Base-by-base conservation (phyloP, 164 flowering plant genomes). In the Annona squamosa region DNA sequence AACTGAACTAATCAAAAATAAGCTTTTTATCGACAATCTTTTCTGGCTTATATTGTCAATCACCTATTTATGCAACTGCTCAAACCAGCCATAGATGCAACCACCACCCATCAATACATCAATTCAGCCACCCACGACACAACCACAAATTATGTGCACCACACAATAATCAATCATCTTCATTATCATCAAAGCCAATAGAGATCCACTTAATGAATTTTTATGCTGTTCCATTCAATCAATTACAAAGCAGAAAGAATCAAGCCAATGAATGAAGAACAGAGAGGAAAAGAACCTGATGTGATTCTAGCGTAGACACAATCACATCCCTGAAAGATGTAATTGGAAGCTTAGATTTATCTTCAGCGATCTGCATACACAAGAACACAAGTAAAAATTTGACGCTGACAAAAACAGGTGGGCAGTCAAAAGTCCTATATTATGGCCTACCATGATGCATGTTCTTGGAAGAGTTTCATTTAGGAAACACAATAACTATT, bases 261-360 rank as follows among this genome's bases (percentile, higher is more conserved):
- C 10, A 10, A 52, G 1, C 59, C 59, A 52, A 9, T 13, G 13
- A 52, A 52, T 9, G 59, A 16, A 52, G 59, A 10, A 52, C 59
- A 9, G 13, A 52, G 13, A 52, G 59, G 9, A 52, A 42, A 65
- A 37, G 75, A 81, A 95, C 98, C 98, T 96, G 98, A 76, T 91
- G 80, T 77, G 91, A 83, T 67, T 87, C 88, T 46, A 88, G 16
- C n/a, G 90, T 77, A 5, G 95, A 88, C 37, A 89, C 82, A 78
- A 96, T 92, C 68, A 56, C 77, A 79, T 96, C 97, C 78, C 68
- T 78, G 77, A 85, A 96, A 19, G 95, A 85, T 63, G 94, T 81
- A 76, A 93, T 92, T 61, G 98, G 98, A 79, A 96, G 97, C 79
- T 85, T 92, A 69, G 86, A 84, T 79, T 90, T 87, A 67, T 72